Conservation (phyloP, 805 yeast species). For the Candida khao-thaluensis region DNA sequence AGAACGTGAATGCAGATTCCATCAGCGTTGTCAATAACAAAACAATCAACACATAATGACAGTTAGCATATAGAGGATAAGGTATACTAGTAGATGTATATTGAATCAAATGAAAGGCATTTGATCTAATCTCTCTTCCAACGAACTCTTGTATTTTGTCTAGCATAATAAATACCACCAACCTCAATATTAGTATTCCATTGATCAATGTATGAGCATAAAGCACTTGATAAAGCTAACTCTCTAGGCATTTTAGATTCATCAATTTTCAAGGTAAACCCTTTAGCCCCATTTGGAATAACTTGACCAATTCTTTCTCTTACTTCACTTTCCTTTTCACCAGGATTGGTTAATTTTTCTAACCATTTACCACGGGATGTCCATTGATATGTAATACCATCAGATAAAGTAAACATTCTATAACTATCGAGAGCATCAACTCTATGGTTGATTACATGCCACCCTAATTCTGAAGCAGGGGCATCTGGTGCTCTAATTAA, state of each 20-base stretch:
- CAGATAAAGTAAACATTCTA: conserved; percentile 58
- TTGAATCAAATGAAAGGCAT: not conserved
- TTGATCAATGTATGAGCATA: conserved; percentile 62
- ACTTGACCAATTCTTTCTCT: conserved; percentile 64
- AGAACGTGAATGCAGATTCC: not conserved
- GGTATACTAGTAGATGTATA: too few relatives aligned
- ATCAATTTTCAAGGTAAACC: conserved; percentile 56
- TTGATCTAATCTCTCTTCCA: conserved; percentile 51
- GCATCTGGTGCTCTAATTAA: conserved; percentile 50
- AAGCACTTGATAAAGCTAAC: conserved; percentile 57
- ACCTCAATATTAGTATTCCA: conserved; percentile 62
- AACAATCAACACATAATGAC: too few relatives aligned
- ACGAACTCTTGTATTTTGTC: conserved; percentile 48
- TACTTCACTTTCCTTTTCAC: conserved; percentile 63
- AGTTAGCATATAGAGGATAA: too few relatives aligned
- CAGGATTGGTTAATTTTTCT: conserved; percentile 56
- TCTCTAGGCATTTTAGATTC: conserved; percentile 56
- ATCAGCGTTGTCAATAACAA: not conserved
- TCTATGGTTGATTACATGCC: conserved; percentile 59
- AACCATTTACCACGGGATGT: conserved; percentile 57
- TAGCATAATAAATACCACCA: conserved; percentile 64
- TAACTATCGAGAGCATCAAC: conserved; percentile 63
- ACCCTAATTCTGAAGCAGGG: conserved; percentile 57
- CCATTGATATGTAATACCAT: conserved; percentile 66
- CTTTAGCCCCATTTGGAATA: conserved; percentile 49